Evolutionary conservation across 2,329 filamentous ascomycete species (phyloP).

Genomic region (Aspergillus sp.): DNA sequence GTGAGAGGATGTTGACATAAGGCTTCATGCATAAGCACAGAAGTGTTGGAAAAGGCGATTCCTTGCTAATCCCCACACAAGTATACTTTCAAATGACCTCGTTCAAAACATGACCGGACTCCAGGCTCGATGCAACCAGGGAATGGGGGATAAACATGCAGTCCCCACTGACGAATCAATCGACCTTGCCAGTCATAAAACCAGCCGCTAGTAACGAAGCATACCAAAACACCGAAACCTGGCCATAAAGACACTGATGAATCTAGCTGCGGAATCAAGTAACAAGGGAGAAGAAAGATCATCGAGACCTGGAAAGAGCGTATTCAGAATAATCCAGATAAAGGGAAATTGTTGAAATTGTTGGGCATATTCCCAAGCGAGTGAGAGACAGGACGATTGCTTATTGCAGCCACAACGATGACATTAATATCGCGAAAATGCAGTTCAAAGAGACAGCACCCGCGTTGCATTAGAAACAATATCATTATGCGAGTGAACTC

Average conservation of each 20-base stretch:
- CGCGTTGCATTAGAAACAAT: background rate
- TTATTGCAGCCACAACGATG: slow-evolving; percentile 1
- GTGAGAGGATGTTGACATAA: background rate
- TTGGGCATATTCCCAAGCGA: background rate
- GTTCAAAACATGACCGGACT: slow-evolving; percentile 23
- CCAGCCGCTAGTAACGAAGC: slow-evolving; percentile 16
- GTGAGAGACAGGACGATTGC: background rate
- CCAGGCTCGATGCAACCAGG: slow-evolving; percentile 26
- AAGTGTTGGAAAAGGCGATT: slow-evolving; percentile 5
- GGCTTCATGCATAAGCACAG: slow-evolving; percentile 3
- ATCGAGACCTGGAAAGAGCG: slow-evolving; percentile 1
- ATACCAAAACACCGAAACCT: slow-evolving; percentile 17
- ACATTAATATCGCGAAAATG: background rate
- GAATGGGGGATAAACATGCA: slow-evolving; percentile 18
- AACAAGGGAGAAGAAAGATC: slow-evolving; percentile 3
- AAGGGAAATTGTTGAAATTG: slow-evolving; percentile 1
- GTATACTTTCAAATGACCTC: slow-evolving; percentile 13
- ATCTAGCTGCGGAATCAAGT: slow-evolving; percentile 8
- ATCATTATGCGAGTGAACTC: slow-evolving; percentile 32
- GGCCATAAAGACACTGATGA: slow-evolving; percentile 7
- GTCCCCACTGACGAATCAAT: slow-evolving; percentile 14
- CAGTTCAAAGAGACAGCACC: background rate
- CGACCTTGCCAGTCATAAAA: slow-evolving; percentile 17
- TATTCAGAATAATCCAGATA: background rate
- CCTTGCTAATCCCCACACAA: slow-evolving; percentile 2